These are phyloP conservation scores for Nicotiana attenuata DNA, from an alignment of 257 asterid genomes.

Conservation along the genomic window DNA sequence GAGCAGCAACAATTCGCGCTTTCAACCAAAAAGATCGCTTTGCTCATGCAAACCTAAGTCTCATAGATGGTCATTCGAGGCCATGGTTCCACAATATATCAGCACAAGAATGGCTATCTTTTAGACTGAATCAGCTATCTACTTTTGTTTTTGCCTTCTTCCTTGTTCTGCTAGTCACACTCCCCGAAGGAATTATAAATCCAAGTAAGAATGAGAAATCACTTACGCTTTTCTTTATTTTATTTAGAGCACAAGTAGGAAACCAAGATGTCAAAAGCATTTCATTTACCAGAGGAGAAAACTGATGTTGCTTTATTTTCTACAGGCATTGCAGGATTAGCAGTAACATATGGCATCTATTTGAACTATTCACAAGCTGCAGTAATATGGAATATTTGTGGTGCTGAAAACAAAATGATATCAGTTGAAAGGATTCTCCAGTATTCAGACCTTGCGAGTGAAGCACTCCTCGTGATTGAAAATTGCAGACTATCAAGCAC, in stretches of 20 bases:
- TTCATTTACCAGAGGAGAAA: slow-evolving; percentile 34
- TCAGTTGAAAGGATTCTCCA: slow-evolving; percentile 88
- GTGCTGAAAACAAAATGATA: slow-evolving; percentile 90
- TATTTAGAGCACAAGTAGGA: not conserved
- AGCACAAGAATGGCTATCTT: slow-evolving; percentile 93
- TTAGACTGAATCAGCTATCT: slow-evolving; percentile 77
- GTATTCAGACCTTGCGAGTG: slow-evolving; percentile 78
- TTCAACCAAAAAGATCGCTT: slow-evolving; percentile 71
- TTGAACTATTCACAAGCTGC: slow-evolving; percentile 80
- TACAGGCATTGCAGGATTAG: slow-evolving; percentile 90
- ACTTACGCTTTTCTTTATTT: not conserved
- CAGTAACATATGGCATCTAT: slow-evolving; percentile 89
- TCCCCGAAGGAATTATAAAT: slow-evolving; percentile 83
- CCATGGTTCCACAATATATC: slow-evolving; percentile 89
- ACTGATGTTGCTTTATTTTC: slow-evolving; percentile 10
- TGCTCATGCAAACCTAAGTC: slow-evolving; percentile 59
- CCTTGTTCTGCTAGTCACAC: slow-evolving; percentile 73
- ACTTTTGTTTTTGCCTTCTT: slow-evolving; percentile 86
- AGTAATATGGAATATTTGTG: slow-evolving; percentile 90
- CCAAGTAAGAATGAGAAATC: slow-evolving; percentile 58
- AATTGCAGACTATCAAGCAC: slow-evolving; percentile 51
- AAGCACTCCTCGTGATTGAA: slow-evolving; percentile 71
- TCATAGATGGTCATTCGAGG: slow-evolving; percentile 79
- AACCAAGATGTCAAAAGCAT: not conserved
- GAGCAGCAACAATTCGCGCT: slow-evolving; percentile 90